Percentiles rank a stretch among this genome's conserved stretches.
Evolutionary conservation across 2,329 filamentous ascomycete species (phyloP).

Genomic region (Aspergillus sp.): DNA sequence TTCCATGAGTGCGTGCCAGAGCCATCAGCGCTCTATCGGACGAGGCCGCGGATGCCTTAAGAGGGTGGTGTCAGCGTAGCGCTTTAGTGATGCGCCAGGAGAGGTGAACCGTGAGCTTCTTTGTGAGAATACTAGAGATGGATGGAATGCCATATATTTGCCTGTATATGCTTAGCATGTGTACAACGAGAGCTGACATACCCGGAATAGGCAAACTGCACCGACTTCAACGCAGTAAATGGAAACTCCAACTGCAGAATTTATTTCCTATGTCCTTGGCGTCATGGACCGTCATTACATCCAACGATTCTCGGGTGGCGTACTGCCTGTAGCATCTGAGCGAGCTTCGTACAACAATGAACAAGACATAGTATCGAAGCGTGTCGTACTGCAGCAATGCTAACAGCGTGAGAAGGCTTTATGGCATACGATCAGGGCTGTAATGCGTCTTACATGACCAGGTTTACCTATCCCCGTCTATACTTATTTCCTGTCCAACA

Average conservation of each 20-base stretch:
- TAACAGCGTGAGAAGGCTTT: no score
- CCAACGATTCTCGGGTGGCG: no score
- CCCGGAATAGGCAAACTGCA: constrained; percentile 52
- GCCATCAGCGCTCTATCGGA: constrained; percentile 43
- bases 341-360: no score
- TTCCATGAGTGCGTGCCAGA: constrained; percentile 56
- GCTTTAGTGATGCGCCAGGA: constrained; percentile 41
- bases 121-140: constrained; percentile 43
- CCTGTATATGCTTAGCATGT: not conserved
- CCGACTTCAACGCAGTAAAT: constrained; percentile 39
- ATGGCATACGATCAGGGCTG: no score
- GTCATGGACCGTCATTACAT: no score
- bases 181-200: constrained; percentile 15
- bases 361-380: no score
- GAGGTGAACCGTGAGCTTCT: constrained; percentile 44
- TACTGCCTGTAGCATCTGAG: no score
- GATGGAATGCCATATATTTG: constrained; percentile 50
- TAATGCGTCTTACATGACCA: no score
- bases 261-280: constrained; percentile 14
- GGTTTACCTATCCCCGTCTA: no score
- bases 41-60: constrained; percentile 36
- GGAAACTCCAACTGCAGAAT: constrained; percentile 49
- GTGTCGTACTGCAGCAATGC: no score
- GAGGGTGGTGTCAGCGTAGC: constrained; percentile 45
- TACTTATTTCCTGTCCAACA: no score